A percentile compares a stretch with the other conserved stretches of the same genome.
Evolutionary conservation across 139 green algal species (phyloP).

Genomic region (Nannochloris sp.): DNA sequence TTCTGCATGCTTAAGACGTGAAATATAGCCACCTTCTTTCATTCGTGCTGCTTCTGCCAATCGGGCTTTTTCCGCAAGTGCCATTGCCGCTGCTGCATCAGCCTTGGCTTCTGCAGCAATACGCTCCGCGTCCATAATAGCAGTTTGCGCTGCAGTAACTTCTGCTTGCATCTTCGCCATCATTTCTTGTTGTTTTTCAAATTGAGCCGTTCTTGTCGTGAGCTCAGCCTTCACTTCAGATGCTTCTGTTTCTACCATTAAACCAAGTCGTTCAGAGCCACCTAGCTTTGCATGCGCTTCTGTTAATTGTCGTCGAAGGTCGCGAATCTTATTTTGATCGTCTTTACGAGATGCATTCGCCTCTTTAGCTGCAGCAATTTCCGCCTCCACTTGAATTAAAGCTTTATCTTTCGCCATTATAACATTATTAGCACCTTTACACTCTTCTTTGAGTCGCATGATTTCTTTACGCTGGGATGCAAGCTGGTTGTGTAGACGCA

Average conservation of each 20-base stretch:
- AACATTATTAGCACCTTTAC: slow-evolving; percentile 11
- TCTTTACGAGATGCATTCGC: background rate
- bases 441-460: slow-evolving; percentile 14
- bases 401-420: slow-evolving; percentile 31
- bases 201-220: background rate
- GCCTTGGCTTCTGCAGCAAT: background rate
- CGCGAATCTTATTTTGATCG: slow-evolving; percentile 28
- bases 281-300: slow-evolving; percentile 7
- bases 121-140: background rate
- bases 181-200: background rate
- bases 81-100: background rate
- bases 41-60: slow-evolving; percentile 2
- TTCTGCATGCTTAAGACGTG: background rate
- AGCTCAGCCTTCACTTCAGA: background rate
- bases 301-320: slow-evolving; percentile 17
- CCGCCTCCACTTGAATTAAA: background rate
- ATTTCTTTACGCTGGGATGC: slow-evolving; percentile 2
- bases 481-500: background rate
- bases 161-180: background rate
- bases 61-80: background rate
- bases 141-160: background rate
- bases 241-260: slow-evolving; percentile 1
- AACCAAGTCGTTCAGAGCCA: slow-evolving; percentile 4
- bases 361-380: slow-evolving; percentile 9
- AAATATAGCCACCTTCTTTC: background rate